Evolutionary conservation across 106 monocot species (phyloP), one percentile per base, ranked within the genome.

Genomic region (Dendrobium officinale): DNA sequence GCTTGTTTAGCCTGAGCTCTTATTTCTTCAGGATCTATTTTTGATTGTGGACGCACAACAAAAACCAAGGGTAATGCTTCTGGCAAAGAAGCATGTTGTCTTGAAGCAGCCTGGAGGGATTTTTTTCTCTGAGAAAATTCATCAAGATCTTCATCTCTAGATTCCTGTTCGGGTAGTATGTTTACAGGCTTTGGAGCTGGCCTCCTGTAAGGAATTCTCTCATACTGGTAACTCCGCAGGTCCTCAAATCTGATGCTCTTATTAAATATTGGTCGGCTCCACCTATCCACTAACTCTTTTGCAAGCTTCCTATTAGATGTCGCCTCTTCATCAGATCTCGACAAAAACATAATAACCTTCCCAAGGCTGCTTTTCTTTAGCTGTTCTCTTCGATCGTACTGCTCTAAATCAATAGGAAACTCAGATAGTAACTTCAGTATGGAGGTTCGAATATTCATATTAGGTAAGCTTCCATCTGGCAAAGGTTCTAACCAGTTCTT

Each of bases 311-410:
- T 89, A 72, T 99, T 99, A 78, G 89, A 24, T 70, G 95, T 95
- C 40, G 92, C 93, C 83, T 99, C 99, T 82, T 99, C 95, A 74
- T 99, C 99, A 79, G 99, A 93, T 87, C 91, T 99, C 58, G 92
- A 99, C 78, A 99, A 83, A 83, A 99, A 99, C 99, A 99, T 99
- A 59, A 99, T 93, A 43, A 99, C 99, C 99, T 99, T 99, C 68
- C 99, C 99, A 37, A 99, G 91, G 56, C 99, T 95, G 80, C 99
- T 99, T 74, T 87, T 93, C 78, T 99, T 99, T n/a, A 99, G 89
- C 55, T 99, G 99, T 56, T 93, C 93, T 87, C 84, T 95, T 77
- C 99, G 85, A 47, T 91, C 90, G 73, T 87, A 79, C 42, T 90
- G 91, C 76, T 99, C 91, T 77, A 99, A 85, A 87, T 99, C 99